These are phyloP conservation scores for Kalanchoe fedtschenkoi DNA, from an alignment of 164 flowering plant genomes.

Conservation along the genomic window DNA sequence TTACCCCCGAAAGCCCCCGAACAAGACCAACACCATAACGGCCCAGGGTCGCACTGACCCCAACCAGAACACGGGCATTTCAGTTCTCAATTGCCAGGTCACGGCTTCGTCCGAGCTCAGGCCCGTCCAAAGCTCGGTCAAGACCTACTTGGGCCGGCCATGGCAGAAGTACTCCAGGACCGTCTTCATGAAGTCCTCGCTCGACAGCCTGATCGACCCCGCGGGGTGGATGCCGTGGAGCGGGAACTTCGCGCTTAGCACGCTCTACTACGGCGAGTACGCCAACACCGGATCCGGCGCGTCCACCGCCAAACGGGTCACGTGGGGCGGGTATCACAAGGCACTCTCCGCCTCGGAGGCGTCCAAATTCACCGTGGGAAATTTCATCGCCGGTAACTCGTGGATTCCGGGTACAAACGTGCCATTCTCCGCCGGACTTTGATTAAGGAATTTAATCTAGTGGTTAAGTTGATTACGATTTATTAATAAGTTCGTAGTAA, in stretches of 20 bases:
- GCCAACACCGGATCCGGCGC: conserved; percentile 41
- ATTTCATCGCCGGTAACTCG: conserved; percentile 26
- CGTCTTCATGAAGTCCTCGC: conserved; percentile 25
- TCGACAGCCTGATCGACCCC: conserved; percentile 28
- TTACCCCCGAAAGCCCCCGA: conserved; percentile 34
- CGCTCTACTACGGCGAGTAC: conserved; percentile 45
- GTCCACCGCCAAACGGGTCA: conserved; percentile 26
- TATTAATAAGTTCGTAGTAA: too few relatives aligned
- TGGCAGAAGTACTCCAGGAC: conserved; percentile 47
- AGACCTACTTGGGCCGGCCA: conserved; percentile 42
- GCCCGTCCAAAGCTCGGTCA: conserved; percentile 25
- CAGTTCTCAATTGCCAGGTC: conserved; percentile 39
- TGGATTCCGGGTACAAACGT: conserved; percentile 40
- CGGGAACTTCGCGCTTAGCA: conserved; percentile 33
- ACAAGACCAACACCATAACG: conserved; percentile 44
- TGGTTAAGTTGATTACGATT: too few relatives aligned
- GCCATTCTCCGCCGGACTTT: conserved; percentile 40
- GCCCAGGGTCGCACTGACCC: conserved; percentile 45
- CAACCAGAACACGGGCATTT: conserved; percentile 56
- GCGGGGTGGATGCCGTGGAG: conserved; percentile 48
- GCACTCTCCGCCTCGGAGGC: conserved; percentile 24
- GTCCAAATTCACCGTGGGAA: conserved; percentile 30
- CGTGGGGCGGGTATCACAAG: conserved; percentile 33
- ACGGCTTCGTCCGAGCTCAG: conserved; percentile 32
- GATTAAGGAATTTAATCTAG: background rate